Conservation (phyloP, 495 filamentous ascomycete species). For the Aspergillus affinis region DNA sequence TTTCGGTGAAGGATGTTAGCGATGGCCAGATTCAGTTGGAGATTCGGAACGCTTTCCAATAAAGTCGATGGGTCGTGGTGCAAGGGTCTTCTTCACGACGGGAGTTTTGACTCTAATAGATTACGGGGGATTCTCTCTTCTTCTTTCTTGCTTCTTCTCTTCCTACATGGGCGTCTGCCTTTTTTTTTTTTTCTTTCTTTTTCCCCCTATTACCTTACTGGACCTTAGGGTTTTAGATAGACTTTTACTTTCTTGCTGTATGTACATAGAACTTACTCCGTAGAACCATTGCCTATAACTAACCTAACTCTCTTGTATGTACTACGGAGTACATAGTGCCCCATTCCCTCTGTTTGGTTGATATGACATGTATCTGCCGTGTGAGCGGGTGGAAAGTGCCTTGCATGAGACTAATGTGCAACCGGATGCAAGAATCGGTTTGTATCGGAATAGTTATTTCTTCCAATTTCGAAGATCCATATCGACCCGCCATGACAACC, state of each 20-base stretch:
- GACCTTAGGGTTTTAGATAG: background rate
- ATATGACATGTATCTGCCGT: conserved; percentile 10
- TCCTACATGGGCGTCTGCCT: background rate
- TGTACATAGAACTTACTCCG: too few relatives aligned
- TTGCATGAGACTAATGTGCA: conserved; percentile 14
- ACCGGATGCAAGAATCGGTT: background rate
- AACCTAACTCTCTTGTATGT: conserved; percentile 1
- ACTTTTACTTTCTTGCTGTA: background rate
- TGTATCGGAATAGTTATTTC: background rate
- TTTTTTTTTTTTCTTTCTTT: too few relatives aligned
- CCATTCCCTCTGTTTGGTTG: background rate
- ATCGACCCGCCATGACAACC: background rate
- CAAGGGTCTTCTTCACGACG: conserved; percentile 1
- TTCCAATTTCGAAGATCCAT: background rate
- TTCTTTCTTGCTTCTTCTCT: background rate
- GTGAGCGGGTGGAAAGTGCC: conserved; percentile 5
- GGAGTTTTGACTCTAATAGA: background rate
- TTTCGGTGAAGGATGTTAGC: conserved; percentile 55
- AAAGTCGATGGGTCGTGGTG: conserved; percentile 10
- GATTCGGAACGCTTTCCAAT: conserved; percentile 47
- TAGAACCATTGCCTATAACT: too few relatives aligned
- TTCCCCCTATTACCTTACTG: background rate
- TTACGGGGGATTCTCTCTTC: background rate
- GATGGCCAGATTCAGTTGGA: conserved; percentile 57
- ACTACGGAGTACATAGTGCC: background rate